Base-by-base conservation (phyloP, 2,329 filamentous ascomycete species). In the Graphium sp. region DNA sequence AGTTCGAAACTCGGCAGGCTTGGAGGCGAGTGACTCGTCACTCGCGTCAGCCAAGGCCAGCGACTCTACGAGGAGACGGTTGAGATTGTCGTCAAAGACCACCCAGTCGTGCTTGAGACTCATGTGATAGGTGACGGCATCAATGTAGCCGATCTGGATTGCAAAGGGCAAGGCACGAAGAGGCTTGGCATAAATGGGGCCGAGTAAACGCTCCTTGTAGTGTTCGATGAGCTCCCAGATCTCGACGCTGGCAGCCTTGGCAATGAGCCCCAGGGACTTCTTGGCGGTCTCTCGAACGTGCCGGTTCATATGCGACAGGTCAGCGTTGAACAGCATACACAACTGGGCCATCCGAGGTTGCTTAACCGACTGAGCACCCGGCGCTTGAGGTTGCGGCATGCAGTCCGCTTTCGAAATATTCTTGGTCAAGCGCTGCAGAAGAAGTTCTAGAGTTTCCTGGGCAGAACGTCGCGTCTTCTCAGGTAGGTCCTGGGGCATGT, bases 71-170 rank as follows among this genome's bases (percentile, higher is more conserved):
- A 98, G 65, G 23, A 98, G 60, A 24, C 89, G 71, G 39, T 89
- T 92, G 16, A 95, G 63, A 37, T 85, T 74, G 28, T 95, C 87
- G 39, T 94, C 89, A 47, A 95, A 93, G 6, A 76, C 72, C 16
- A 98, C 73, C 43, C 94, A 87, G 38, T 89, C 79, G 27, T 77
- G 74, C 47, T 91, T 87, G 27, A 98, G 62, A 32, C 77, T 76
- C 56, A 99, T 69, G 45, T 91, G 91, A 50, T 91, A 98, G 0
- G 83, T 93, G 45, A 98, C 84, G 1, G 89, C 89, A 47, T 98
- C 91, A 40, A 99, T 94, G 45, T 92, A 95, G 4, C 89, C 91
- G 39, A 98, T 98, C 54, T 98, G 91, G 3, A 83, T 87, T 5
- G 82, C 67, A 45, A 98, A 98, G 0, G 89, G 89, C 35, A 99